Base-by-base conservation (phyloP, 1,284 basidiomycete genomes). In the Ustilago hordei region DNA sequence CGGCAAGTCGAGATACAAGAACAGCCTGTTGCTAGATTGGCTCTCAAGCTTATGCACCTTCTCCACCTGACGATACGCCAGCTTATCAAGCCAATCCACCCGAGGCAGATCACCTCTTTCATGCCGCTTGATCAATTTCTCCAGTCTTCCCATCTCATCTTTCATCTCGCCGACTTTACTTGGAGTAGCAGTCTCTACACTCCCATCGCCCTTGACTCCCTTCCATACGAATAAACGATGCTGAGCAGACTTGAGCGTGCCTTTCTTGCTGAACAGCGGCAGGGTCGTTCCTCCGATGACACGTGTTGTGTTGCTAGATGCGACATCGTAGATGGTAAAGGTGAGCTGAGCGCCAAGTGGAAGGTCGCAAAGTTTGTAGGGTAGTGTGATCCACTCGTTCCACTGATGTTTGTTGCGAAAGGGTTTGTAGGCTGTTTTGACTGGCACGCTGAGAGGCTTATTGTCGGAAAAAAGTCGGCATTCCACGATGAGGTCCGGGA, bases 121-220 rank as follows among this genome's bases (percentile, higher is more conserved):
- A 81, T 96, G 95, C 84, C 95, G 95, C 89, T 98, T 98, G 66
- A 98, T 92, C 12, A 98, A 90, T 92, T 95, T 95, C 86, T 98
- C 95, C 35, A 99, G 87, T 48, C 95, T 88, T 2, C 94, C 95
- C 93, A 96, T 94, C 87, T 98, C 95, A 82, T 98, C 95, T 69
- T 91, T 62, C 64, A 79, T 77, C 45, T 77, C 74, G 12, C 77
- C 81, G 11, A 78, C 77, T 31, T 83, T 80, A 41, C 71, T 66
- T 0, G 95, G 95, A 0, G 96, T 99, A 0, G 90, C 89, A 0
- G 92, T 91, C 50, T 96, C 92, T 17, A 90, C 89, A 2, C 91
- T 91, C 0, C 93, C 93, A 87, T 98, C 95, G 2, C 93, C 96
- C 82, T 93, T 92, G 19, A 90, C 88, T 5, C 90, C 92, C 5